Evolutionary conservation across 257 asterid genomes (phyloP), one percentile per base, ranked within the genome.

Genomic region (Echites panduratus): DNA sequence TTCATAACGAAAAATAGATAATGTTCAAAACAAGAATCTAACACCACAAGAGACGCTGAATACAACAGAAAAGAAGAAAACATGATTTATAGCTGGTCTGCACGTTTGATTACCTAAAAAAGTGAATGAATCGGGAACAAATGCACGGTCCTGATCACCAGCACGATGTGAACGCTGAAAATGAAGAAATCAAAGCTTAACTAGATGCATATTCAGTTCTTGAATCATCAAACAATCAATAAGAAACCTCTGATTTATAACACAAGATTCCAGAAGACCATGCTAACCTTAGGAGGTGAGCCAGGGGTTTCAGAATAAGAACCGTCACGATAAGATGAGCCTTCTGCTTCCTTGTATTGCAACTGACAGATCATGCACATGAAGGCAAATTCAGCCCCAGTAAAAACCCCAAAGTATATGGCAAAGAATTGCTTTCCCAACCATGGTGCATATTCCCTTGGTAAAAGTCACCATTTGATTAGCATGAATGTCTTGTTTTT

Each of bases 261-360:
- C 44, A 14, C 41, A 24, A 32, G 50, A 26, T 22, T 38, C 14
- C 24, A 66, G 48, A 73, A 48, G 19, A 44, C 5, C 20, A 70
- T 63, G 53, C 82, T 54, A 47, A 88, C 97, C 96, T 93, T 93
- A 22, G 97, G 91, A 79, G 97, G 97, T 78, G 98, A 89, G 74
- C 93, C 97, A 27, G 98, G 97, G 70, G 96, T 89, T 84, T 90
- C 98, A 73, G 92, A 76, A 83, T 82, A 87, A 66, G 90, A 75
- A 81, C 87, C 91, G 27, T 93, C 98, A 27, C 96, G 98, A 71
- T 85, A 85, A 70, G 96, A 89, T 19, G 97, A 80, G 56, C 95
- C 97, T 80, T 93, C 98, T 19, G 95, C 86, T 81, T 93, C 97
- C 88, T 93, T 93, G 87, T 88, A 79, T 83, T 90, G 98, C 83